These are phyloP conservation scores for Auriscalpium microsporum DNA, from an alignment of 768 basidiomycete genomes.

Conservation along the genomic window DNA sequence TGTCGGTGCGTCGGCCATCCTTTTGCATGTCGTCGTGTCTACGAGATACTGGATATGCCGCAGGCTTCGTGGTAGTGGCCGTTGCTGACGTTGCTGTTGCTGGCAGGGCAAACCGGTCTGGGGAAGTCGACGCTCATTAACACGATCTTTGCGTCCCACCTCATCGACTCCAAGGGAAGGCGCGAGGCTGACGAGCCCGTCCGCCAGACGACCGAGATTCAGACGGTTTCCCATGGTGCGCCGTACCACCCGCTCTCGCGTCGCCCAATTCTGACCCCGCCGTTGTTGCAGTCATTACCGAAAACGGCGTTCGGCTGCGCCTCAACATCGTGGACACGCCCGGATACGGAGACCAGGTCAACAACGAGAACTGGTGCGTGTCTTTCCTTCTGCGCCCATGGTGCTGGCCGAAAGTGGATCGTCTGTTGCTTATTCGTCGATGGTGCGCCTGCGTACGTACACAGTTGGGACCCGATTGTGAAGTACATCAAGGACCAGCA, in stretches of 20 bases:
- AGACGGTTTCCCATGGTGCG: conserved; percentile 88
- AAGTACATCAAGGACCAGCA: conserved; percentile 99
- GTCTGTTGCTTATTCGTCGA: background rate
- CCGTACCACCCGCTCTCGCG: conserved; percentile 8
- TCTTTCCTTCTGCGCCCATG: background rate
- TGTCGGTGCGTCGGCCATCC: conserved; percentile 56
- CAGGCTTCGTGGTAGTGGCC: background rate
- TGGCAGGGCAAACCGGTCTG: conserved; percentile 86
- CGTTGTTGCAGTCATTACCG: conserved; percentile 67
- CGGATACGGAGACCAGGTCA: conserved; percentile 96
- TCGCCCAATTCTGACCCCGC: background rate
- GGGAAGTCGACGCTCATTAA: conserved; percentile 99
- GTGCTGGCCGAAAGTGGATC: background rate
- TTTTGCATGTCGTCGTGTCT: conserved; percentile 1
- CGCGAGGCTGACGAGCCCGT: conserved; percentile 81
- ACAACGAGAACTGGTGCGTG: conserved; percentile 94
- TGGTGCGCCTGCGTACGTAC: background rate
- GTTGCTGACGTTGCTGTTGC: background rate
- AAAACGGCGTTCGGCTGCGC: conserved; percentile 90
- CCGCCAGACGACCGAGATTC: conserved; percentile 94
- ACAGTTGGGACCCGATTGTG: conserved; percentile 96
- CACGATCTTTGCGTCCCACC: conserved; percentile 97
- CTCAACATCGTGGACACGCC: conserved; percentile 99
- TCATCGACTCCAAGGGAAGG: conserved; percentile 96
- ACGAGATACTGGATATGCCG: background rate